Conservation (phyloP, 2,329 filamentous ascomycete genomes). For the Monilinia laxa region DNA sequence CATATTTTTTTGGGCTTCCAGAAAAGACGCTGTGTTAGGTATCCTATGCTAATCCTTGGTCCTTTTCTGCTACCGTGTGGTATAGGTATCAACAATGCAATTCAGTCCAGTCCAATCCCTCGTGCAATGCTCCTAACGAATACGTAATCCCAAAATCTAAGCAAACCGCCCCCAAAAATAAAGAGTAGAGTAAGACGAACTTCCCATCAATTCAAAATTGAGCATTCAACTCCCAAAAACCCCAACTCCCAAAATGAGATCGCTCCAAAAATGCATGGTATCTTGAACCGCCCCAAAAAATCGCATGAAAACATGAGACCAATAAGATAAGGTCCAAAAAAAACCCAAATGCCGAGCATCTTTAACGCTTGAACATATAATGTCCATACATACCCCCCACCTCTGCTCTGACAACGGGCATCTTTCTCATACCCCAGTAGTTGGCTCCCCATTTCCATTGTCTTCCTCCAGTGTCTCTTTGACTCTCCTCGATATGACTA, state of each 20-base stretch:
- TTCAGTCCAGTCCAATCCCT: background rate
- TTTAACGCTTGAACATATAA: conserved; percentile 54
- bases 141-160: background rate
- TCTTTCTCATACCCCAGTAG: conserved; percentile 80
- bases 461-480: conserved; percentile 56
- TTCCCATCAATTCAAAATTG: background rate
- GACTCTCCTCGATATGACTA: conserved; percentile 27
- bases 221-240: background rate
- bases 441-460: conserved; percentile 83
- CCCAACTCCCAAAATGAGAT: background rate
- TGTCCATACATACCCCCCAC: conserved; percentile 59
- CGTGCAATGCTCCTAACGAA: background rate
- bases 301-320: background rate
- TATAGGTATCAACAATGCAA: background rate
- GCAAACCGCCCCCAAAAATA: background rate
- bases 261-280: conserved; percentile 10
- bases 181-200: conserved; percentile 9
- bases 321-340: background rate
- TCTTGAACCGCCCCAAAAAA: background rate
- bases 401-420: conserved; percentile 54
- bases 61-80: background rate
- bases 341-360: background rate
- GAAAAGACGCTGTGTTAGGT: background rate
- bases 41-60: background rate
- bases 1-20: background rate